Conservation (phyloP, 805 yeast genomes). For the Ogataea angusta region DNA sequence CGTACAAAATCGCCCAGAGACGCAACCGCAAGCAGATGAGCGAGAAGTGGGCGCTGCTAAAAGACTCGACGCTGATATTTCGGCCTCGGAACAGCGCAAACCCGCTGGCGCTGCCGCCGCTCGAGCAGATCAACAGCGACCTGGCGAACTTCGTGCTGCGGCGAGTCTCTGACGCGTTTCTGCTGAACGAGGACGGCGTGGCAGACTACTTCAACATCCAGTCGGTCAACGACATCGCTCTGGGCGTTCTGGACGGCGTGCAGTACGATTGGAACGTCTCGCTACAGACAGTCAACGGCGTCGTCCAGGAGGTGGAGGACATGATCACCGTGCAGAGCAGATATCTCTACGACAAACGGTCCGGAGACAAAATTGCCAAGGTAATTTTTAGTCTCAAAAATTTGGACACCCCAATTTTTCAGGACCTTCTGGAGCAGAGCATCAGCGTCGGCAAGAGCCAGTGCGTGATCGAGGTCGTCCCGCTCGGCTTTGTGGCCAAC, state of each 20-base stretch:
- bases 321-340: slow-evolving; percentile 29
- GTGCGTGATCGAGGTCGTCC: slow-evolving; percentile 28
- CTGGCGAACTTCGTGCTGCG: slow-evolving; percentile 31
- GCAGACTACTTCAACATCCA: slow-evolving; percentile 23
- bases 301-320: slow-evolving; percentile 23
- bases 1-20: slow-evolving; percentile 14
- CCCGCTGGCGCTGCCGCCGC: slow-evolving; percentile 21
- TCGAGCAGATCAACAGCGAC: slow-evolving; percentile 28
- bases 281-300: slow-evolving; percentile 19
- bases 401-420: slow-evolving; percentile 18
- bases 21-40: slow-evolving; percentile 15
- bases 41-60: slow-evolving; percentile 23
- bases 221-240: slow-evolving; percentile 25
- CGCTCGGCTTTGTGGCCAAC: slow-evolving; percentile 17
- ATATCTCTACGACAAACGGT: slow-evolving; percentile 25
- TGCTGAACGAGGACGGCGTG: slow-evolving; percentile 30
- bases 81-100: slow-evolving; percentile 15
- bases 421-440: slow-evolving; percentile 25
- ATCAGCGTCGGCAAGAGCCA: slow-evolving; percentile 23
- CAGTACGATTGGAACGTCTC: slow-evolving; percentile 25
- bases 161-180: slow-evolving; percentile 31
- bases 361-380: slow-evolving; percentile 25
- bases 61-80: slow-evolving; percentile 26
- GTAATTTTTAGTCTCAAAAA: slow-evolving; percentile 24
- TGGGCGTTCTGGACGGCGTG: slow-evolving; percentile 30